phyloP scores from a whole-genome alignment of 2,329 filamentous ascomycete genomes.

The Graphiopsis chlorocephala region DNA sequence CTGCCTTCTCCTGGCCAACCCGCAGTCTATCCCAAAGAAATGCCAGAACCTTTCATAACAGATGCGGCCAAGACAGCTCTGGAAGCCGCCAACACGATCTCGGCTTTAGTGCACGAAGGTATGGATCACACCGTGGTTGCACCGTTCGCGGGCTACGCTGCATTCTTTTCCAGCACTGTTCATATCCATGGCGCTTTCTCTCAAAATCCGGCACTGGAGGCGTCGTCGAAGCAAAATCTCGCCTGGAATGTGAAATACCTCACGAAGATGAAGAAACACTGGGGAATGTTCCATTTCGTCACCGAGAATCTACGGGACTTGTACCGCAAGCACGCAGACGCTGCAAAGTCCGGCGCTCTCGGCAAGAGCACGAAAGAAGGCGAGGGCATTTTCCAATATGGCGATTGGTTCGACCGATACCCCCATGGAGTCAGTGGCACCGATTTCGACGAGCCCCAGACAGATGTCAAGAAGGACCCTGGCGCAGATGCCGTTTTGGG shows the following conservation, averaged over 20 bases:
- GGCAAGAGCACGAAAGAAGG: constrained; percentile 42
- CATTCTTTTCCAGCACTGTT: constrained; percentile 90
- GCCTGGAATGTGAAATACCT: constrained; percentile 86
- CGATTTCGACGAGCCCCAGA: constrained; percentile 72
- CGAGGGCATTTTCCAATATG: constrained; percentile 81
- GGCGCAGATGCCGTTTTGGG: constrained; percentile 86
- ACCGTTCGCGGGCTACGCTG: constrained; percentile 91
- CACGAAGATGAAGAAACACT: constrained; percentile 92
- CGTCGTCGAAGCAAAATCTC: constrained; percentile 76
- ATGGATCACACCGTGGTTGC: constrained; percentile 79
- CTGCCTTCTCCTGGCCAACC: constrained; percentile 64
- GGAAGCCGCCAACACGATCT: constrained; percentile 81
- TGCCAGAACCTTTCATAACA: constrained; percentile 74
- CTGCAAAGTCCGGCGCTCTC: constrained; percentile 61
- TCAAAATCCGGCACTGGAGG: constrained; percentile 72
- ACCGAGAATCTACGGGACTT: constrained; percentile 87
- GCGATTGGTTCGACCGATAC: constrained; percentile 95
- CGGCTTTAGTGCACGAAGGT: constrained; percentile 75
- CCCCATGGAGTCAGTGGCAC: constrained; percentile 84
- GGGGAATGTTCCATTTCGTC: constrained; percentile 98
- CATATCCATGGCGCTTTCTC: constrained; percentile 91
- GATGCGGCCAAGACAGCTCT: constrained; percentile 71
- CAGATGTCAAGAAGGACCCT: constrained; percentile 67
- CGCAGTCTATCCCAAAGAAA: constrained; percentile 58
- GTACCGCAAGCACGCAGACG: constrained; percentile 80